Base-by-base conservation (phyloP, 768 basidiomycete genomes). In the Termitomyces sp. region DNA sequence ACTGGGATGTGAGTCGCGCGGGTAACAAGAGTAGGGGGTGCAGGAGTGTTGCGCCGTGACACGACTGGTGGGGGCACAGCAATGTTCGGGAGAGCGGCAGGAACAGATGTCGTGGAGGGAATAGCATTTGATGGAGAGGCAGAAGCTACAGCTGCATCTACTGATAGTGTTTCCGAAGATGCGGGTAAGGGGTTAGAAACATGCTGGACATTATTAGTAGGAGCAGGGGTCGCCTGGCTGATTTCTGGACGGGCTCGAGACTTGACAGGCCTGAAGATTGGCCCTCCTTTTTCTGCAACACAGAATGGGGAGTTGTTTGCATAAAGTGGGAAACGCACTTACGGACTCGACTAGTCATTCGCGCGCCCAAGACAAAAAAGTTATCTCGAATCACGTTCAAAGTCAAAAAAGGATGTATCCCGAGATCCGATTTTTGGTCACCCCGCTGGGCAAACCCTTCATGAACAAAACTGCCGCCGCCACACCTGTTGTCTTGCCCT, bases 261-360 rank as follows among this genome's bases (percentile, higher is more conserved):
- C 65, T 83, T 86, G 14, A 87, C 76, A n/a, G 88, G 88, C 64
- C 79, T 80, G 62, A 91, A 91, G 53, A 89, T 68, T 5, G 83
- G 78, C 8, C 79, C 75, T 16, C 88, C 88, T 66, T 91, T 91
- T 66, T 90, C 88, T 91, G 62, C 37, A 19, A 53, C 27, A 40
- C 51, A 3, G 61, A 46, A 54, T 60, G 51, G 61, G 54, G n/a
- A 37, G n/a, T 55, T 28, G 51, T n/a, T 7, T 35, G 25, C 32
- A 30, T 45, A 43, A 40, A 17, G 44, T 19, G 12, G 12, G 41
- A 55, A 51, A 16, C 28, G 25, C 17, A 88, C 88, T 80, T 66
- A 90, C 88, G 88, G 66, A 82, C 80, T 67, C 80, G 74, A 60
- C 77, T 80, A 35, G 78, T 77, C 80, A 82, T 82, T 43, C 16